Percentiles rank a stretch among this genome's conserved stretches.
These are phyloP conservation scores for Skeletonema menzelii DNA, from an alignment of 108 stramenopile genomes.

Conservation along the genomic window DNA sequence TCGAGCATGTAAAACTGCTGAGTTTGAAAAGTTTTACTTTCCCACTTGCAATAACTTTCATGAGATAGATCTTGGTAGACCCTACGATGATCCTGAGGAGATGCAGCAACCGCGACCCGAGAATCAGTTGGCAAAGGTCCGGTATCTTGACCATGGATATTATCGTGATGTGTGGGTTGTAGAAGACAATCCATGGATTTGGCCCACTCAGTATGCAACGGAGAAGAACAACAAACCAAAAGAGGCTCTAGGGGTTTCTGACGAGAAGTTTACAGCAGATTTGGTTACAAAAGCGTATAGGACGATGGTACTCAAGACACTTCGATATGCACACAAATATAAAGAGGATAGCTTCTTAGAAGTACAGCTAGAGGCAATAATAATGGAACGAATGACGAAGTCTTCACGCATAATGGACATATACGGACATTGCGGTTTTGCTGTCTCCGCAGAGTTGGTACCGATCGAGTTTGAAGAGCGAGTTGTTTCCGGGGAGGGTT, in stretches of 20 bases:
- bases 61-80: constrained; percentile 46
- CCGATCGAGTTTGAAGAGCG: constrained; percentile 60
- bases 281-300: constrained; percentile 28
- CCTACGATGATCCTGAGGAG: constrained; percentile 39
- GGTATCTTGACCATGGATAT: constrained; percentile 60
- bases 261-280: constrained; percentile 20
- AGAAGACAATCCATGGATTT: constrained; percentile 36
- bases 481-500: constrained; percentile 49
- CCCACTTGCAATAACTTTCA: constrained; percentile 73
- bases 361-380: constrained; percentile 59
- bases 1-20: constrained; percentile 24
- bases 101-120: constrained; percentile 19
- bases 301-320: constrained; percentile 49
- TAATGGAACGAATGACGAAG: constrained; percentile 67
- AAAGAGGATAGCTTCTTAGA: constrained; percentile 14
- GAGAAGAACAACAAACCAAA: constrained; percentile 16
- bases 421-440: constrained; percentile 67
- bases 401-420: constrained; percentile 70
- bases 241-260: constrained; percentile 8
- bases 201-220: constrained; percentile 13
- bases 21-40: constrained; percentile 37
- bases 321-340: constrained; percentile 41
- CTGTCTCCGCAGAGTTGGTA: constrained; percentile 61
- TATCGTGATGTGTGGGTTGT: constrained; percentile 69
- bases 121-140: constrained; percentile 32